Evolutionary conservation across 352 stramenopile species (phyloP).

Genomic region (Phytophthora sansomeana): DNA sequence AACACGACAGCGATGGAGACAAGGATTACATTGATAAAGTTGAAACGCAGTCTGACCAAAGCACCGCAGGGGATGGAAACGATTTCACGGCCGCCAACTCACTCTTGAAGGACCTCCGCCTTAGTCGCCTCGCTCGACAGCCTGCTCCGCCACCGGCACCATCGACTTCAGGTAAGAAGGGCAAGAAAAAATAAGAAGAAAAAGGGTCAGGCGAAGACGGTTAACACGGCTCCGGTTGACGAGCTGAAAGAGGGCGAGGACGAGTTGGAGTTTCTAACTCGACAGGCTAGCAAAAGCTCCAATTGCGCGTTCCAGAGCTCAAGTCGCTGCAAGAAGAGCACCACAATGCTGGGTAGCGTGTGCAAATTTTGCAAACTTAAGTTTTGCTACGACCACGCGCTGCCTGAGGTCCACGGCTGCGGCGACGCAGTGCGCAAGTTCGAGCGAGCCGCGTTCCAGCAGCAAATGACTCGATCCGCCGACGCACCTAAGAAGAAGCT

Average conservation of each 20-base stretch:
- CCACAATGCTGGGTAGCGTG: constrained; percentile 63
- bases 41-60: constrained; percentile 5
- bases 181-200: constrained; percentile 66
- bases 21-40: constrained; percentile 30
- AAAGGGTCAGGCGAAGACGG: constrained; percentile 34
- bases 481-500: constrained; percentile 45
- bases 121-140: constrained; percentile 64
- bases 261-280: constrained; percentile 78
- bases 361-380: constrained; percentile 89
- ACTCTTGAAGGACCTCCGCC: constrained; percentile 70
- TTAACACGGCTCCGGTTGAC: constrained; percentile 40
- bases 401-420: constrained; percentile 84
- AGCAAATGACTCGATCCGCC: constrained; percentile 32
- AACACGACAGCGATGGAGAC: constrained; percentile 34
- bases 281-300: constrained; percentile 57
- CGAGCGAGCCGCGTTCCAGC: constrained; percentile 62
- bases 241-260: constrained; percentile 57
- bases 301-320: constrained; percentile 62
- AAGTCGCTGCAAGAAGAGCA: constrained; percentile 67
- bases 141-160: constrained; percentile 24
- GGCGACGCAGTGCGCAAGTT: constrained; percentile 69
- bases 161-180: constrained; percentile 43
- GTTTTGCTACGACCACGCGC: constrained; percentile 83
- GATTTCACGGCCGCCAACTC: constrained; percentile 44
- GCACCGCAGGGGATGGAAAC: constrained; percentile 1